Conservation (phyloP, 768 basidiomycete genomes). For the Epithele typhae region DNA sequence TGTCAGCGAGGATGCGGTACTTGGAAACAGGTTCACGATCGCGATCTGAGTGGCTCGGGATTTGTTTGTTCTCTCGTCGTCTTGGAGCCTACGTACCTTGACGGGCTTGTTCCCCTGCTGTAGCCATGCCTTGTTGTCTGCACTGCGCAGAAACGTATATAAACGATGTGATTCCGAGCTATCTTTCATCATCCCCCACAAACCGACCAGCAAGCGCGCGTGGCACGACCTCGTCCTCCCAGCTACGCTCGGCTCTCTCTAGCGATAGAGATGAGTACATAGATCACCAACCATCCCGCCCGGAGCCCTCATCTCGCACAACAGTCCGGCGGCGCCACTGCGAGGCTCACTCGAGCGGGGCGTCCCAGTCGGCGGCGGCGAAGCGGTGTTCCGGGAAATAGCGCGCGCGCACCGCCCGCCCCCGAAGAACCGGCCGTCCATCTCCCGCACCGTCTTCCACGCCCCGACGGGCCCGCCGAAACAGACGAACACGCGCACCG, state of each 20-base stretch:
- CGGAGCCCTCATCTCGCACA: neutral
- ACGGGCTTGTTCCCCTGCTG: too few species aligned
- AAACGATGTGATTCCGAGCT: neutral
- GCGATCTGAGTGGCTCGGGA: too few species aligned
- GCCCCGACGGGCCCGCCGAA: slow-evolving; percentile 91
- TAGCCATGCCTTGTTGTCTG: too few species aligned
- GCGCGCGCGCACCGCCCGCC: slow-evolving; percentile 73
- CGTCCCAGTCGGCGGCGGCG: slow-evolving; percentile 45
- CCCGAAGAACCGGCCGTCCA: slow-evolving; percentile 91
- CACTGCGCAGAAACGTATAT: too few species aligned
- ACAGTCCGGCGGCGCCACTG: neutral
- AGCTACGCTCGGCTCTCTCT: neutral
- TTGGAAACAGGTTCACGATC: too few species aligned
- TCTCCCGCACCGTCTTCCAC: slow-evolving; percentile 92
- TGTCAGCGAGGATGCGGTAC: too few species aligned
- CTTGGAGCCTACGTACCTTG: too few species aligned
- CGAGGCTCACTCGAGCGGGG: slow-evolving; percentile 24
- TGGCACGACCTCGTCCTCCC: neutral
- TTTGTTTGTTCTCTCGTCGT: too few species aligned
- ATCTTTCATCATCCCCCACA: neutral
- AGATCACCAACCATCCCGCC: neutral
- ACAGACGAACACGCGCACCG: slow-evolving; percentile 86
- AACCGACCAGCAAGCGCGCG: neutral
- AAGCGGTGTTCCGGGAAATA: slow-evolving; percentile 72
- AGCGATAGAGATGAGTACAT: neutral